Conservation (phyloP, 2,329 filamentous ascomycete genomes). For the Cladosporium sp. region DNA sequence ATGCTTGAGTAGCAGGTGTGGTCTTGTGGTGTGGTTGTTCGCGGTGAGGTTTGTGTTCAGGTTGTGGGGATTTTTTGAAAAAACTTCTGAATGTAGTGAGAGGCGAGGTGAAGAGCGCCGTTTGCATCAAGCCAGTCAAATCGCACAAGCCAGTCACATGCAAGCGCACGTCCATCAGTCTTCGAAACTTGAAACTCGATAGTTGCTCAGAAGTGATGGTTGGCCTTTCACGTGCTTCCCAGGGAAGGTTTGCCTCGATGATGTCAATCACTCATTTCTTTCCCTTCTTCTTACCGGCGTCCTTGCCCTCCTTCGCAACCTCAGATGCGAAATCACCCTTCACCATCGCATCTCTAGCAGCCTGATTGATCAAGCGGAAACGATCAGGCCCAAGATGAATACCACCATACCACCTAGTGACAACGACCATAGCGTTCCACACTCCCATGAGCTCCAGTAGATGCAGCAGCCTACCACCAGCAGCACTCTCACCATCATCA, state of each 20-base stretch:
- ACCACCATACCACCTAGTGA: conserved; percentile 94
- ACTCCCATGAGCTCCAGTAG: conserved; percentile 93
- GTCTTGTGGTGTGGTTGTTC: neutral
- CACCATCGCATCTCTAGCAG: conserved; percentile 80
- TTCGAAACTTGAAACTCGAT: too few relatives aligned
- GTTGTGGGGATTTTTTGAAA: too few relatives aligned
- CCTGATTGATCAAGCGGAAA: conserved; percentile 86
- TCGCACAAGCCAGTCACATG: too few relatives aligned
- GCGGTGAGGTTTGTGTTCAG: too few relatives aligned
- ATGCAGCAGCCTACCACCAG: conserved; percentile 80
- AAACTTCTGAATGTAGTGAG: too few relatives aligned
- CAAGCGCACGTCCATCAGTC: too few relatives aligned
- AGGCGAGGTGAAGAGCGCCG: too few relatives aligned
- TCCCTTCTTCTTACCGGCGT: conserved; percentile 11
- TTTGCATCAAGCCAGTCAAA: too few relatives aligned
- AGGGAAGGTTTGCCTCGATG: too few relatives aligned
- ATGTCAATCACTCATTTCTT: too few relatives aligned
- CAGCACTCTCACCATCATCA: conserved; percentile 93
- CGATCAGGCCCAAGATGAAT: conserved; percentile 83
- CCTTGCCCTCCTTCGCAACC: neutral
- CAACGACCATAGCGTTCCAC: conserved; percentile 90
- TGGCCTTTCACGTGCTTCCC: neutral
- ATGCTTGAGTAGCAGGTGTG: too few relatives aligned
- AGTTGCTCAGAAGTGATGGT: too few relatives aligned
- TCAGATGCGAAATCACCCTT: conserved; percentile 58